A percentile compares a stretch with the other conserved stretches of the same genome.
These are phyloP conservation scores for Botrytis aclada DNA, from an alignment of 2,329 filamentous ascomycete species.

Conservation along the genomic window DNA sequence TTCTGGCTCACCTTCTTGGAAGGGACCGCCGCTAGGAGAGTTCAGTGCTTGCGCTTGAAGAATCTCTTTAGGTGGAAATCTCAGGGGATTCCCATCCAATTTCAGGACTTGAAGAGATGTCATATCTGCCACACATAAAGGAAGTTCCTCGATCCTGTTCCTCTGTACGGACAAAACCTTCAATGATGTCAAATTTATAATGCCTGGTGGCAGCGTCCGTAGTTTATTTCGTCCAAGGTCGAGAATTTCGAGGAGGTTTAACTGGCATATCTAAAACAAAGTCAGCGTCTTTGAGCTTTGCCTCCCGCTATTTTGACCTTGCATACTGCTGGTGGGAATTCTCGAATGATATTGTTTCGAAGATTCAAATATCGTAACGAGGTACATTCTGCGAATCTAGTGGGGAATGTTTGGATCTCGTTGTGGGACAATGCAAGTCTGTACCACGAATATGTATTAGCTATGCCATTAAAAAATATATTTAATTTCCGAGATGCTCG, in stretches of 20 bases:
- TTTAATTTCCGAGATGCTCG: neutral
- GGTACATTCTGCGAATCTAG: slow-evolving; percentile 70
- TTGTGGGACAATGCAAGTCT: slow-evolving; percentile 83
- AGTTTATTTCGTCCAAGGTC: slow-evolving; percentile 90
- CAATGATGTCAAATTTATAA: slow-evolving; percentile 76
- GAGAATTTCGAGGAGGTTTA: slow-evolving; percentile 85
- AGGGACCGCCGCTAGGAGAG: slow-evolving; percentile 51
- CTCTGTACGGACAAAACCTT: slow-evolving; percentile 86
- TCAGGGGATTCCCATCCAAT: slow-evolving; percentile 82
- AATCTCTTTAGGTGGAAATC: slow-evolving; percentile 71
- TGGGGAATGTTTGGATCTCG: slow-evolving; percentile 65
- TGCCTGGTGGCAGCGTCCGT: slow-evolving; percentile 70
- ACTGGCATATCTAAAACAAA: slow-evolving; percentile 67
- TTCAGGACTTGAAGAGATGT: slow-evolving; percentile 84
- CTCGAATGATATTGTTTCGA: slow-evolving; percentile 68
- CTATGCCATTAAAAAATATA: slow-evolving; percentile 8
- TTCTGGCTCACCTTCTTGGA: slow-evolving; percentile 58
- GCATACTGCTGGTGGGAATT: slow-evolving; percentile 63
- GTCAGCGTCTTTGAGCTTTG: slow-evolving; percentile 21
- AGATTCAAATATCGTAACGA: slow-evolving; percentile 78
- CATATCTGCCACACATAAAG: slow-evolving; percentile 84
- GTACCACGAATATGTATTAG: slow-evolving; percentile 30
- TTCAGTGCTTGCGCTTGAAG: slow-evolving; percentile 57
- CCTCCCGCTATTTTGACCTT: neutral
- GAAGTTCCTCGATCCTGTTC: slow-evolving; percentile 82